Percentiles rank a stretch among this genome's conserved stretches.
phyloP scores from a whole-genome alignment of 805 yeast genomes.

The Starmerella vaccinii region DNA sequence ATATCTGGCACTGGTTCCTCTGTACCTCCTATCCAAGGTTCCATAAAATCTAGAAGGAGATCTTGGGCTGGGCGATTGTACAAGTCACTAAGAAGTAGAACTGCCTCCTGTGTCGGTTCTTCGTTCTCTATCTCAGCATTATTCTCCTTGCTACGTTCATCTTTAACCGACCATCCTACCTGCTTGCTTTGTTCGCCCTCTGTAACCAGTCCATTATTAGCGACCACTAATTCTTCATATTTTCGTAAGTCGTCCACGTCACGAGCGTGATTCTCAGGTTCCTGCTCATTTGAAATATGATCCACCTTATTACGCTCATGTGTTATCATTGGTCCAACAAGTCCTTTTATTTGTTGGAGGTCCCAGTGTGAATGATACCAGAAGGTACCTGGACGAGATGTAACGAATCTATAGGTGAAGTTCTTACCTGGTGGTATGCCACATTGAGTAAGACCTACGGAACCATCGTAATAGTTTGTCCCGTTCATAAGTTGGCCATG shows the following conservation, averaged over 20 bases:
- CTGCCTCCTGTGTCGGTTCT: constrained; percentile 12
- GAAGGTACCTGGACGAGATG: constrained; percentile 39
- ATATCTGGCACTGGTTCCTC: constrained; percentile 34
- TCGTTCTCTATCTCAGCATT: not conserved
- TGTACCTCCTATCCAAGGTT: constrained; percentile 34
- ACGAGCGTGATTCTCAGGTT: not conserved
- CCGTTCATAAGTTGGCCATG: constrained; percentile 44
- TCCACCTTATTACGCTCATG: constrained; percentile 29
- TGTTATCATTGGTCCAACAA: constrained; percentile 40
- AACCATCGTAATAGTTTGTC: constrained; percentile 44
- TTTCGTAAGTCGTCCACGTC: too few relatives aligned
- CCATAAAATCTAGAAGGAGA: constrained; percentile 32
- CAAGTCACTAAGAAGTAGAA: constrained; percentile 35
- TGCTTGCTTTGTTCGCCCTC: too few relatives aligned
- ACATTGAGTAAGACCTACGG: constrained; percentile 41
- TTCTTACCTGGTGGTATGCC: constrained; percentile 38
- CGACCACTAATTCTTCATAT: too few relatives aligned
- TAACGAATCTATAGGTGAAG: constrained; percentile 37
- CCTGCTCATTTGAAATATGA: too few relatives aligned
- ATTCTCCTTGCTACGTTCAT: not conserved
- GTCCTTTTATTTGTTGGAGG: constrained; percentile 41
- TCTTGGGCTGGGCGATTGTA: constrained; percentile 34
- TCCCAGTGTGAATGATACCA: constrained; percentile 49
- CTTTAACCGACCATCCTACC: too few relatives aligned
- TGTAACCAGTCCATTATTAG: too few relatives aligned